Percentiles rank a stretch among this genome's conserved stretches.
Conservation (phyloP, 441 rosid genomes). For the Geranium incanum region DNA sequence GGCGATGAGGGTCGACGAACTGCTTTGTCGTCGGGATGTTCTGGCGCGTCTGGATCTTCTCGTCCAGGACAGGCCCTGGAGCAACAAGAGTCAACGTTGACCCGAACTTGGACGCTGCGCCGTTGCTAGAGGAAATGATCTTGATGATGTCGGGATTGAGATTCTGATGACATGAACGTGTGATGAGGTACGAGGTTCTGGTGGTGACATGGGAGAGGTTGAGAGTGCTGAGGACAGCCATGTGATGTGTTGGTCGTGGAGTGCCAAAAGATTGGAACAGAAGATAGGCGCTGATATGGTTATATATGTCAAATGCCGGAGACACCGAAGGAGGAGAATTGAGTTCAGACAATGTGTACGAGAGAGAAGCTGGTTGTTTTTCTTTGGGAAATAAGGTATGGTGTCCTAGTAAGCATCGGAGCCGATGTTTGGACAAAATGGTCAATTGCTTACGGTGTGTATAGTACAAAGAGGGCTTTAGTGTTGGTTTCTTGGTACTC, state of each 20-base stretch:
- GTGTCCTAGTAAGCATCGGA: background rate
- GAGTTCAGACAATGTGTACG: background rate
- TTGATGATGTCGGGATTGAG: no score
- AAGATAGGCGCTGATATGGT: background rate
- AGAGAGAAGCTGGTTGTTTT: background rate
- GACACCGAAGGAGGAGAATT: background rate
- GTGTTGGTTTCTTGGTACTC: background rate
- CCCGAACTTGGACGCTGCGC: background rate
- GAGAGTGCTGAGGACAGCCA: conserved; percentile 5
- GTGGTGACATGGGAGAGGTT: background rate
- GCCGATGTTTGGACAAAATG: background rate
- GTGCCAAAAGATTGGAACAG: conserved; percentile 9
- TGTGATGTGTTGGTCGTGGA: background rate
- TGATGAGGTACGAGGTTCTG: conserved; percentile 7
- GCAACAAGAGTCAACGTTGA: background rate
- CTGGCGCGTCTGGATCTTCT: conserved; percentile 31
- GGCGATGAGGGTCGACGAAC: conserved; percentile 50
- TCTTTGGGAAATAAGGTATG: background rate
- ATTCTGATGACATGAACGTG: conserved; percentile 18
- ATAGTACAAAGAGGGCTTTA: background rate
- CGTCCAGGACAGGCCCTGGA: conserved; percentile 8
- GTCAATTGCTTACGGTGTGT: background rate
- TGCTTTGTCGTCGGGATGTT: conserved; percentile 58
- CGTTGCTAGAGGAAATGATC: conserved; percentile 10
- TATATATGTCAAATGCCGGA: background rate